Conservation (phyloP, 805 yeast species). For the Debaryomyces tyrocola region DNA sequence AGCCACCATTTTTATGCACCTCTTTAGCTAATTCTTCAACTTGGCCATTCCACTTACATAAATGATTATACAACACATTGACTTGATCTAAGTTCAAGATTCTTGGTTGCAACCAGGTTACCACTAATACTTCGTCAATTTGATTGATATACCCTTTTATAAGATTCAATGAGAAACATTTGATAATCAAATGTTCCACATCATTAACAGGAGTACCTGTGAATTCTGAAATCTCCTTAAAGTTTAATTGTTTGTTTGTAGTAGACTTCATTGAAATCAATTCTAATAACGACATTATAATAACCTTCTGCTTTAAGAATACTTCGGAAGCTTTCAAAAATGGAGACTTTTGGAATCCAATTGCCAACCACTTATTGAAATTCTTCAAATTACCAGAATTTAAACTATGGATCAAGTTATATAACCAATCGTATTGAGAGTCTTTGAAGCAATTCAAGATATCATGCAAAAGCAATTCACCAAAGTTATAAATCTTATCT, state of each 20-base stretch:
- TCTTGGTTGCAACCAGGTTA: conserved; percentile 96
- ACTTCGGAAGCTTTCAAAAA: conserved; percentile 56
- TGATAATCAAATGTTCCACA: conserved; percentile 89
- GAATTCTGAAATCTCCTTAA: conserved; percentile 63
- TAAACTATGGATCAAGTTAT: conserved; percentile 64
- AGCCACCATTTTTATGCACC: conserved; percentile 39
- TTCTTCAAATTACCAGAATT: conserved; percentile 73
- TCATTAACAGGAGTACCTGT: conserved; percentile 70
- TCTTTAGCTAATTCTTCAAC: conserved; percentile 59
- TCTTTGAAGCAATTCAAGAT: conserved; percentile 55
- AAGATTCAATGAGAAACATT: conserved; percentile 80
- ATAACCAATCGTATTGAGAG: conserved; percentile 65
- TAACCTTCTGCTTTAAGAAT: conserved; percentile 84
- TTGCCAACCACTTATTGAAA: conserved; percentile 54
- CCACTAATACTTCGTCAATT: conserved; percentile 71
- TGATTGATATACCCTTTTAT: conserved; percentile 91
- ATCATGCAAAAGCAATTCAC: conserved; percentile 90
- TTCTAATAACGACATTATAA: conserved; percentile 89
- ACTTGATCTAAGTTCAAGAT: conserved; percentile 84
- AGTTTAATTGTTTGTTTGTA: conserved; percentile 69
- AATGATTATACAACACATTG: conserved; percentile 67
- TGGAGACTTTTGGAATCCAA: conserved; percentile 45
- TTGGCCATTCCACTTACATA: conserved; percentile 74
- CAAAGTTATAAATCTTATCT: conserved; percentile 90
- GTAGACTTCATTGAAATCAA: conserved; percentile 76